A percentile compares a stretch with the other conserved stretches of the same genome.
These are phyloP conservation scores for Cronartium ribicola DNA, from an alignment of 1,284 basidiomycete species.

Conservation along the genomic window DNA sequence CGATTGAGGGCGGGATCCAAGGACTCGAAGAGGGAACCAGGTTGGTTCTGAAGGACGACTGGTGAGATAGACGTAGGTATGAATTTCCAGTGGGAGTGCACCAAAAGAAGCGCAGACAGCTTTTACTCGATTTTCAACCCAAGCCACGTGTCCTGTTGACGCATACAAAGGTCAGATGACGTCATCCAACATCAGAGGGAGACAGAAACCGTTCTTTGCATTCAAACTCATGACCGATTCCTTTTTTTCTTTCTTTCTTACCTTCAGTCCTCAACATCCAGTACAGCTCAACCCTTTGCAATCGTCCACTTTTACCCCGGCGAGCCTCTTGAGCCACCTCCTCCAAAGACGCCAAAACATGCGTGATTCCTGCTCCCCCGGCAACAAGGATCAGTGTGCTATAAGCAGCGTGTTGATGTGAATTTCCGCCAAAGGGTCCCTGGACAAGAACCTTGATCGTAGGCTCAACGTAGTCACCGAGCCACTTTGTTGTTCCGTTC, in stretches of 20 bases:
- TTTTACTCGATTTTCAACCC: slow-evolving; percentile 13
- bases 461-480: neutral
- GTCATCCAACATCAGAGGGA: neutral
- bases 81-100: neutral
- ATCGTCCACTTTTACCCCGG: slow-evolving; percentile 12
- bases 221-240: neutral
- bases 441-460: slow-evolving; percentile 10
- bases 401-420: slow-evolving; percentile 1
- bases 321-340: slow-evolving; percentile 13
- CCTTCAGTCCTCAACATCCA: slow-evolving; percentile 22
- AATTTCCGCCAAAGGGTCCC: slow-evolving; percentile 21
- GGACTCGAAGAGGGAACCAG: too few species aligned
- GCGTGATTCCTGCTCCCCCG: slow-evolving; percentile 23
- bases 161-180: neutral
- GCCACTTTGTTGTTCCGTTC: slow-evolving; percentile 16
- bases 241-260: neutral
- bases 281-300: slow-evolving; percentile 15
- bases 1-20: too few species aligned
- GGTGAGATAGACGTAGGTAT: slow-evolving; percentile 12
- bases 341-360: slow-evolving; percentile 14
- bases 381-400: slow-evolving; percentile 21
- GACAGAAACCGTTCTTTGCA: neutral
- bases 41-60: neutral
- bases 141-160: slow-evolving; percentile 11
- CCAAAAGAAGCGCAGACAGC: slow-evolving; percentile 3